Evolutionary conservation across 495 filamentous ascomycete genomes (phyloP), one percentile per base, ranked within the genome.

Genomic region (Chaetomium tenue): DNA sequence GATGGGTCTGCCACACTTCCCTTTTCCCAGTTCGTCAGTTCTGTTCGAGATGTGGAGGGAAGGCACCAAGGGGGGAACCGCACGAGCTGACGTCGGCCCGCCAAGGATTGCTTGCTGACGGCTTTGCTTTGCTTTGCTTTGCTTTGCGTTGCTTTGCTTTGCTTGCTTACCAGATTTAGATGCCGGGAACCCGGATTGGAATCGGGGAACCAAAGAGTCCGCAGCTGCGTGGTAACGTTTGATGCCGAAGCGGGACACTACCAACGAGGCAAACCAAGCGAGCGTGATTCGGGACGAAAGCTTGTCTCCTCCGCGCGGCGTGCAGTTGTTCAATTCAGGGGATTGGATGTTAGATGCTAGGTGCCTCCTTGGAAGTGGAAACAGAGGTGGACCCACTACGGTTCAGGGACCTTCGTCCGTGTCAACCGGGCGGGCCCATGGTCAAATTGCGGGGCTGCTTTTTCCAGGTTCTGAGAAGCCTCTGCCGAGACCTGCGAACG

Each of bases 71-170:
- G 50, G 26, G 55, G 13, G 51, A 25, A 18, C 13, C 40, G 42
- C 9, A 39, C 56, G 64, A 28, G 58, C 68, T 70, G 67, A 64
- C 60, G 64, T 64, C 64, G 64, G 37, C 52, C 39, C 53, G 67
- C 67, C 60, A 64, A 64, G 61, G 25, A 44, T 8, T 30, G 20
- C 15, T 8, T 30, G 20, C 15, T 59, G 23, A 5, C 47, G 40
- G 0, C 18, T 5, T 18, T 44, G 13, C 28, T 30, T 30, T 30
- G 28, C 28, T 30, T 30, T 3, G 28, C n/a, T n/a, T n/a, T n/a
- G n/a, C n/a, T n/a, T n/a, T n/a, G n/a, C n/a, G 28, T 30, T 30
- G 28, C 28, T 30, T 30, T 30, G 28, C 28, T 30, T 15, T 12
- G 6, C 42, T 15, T 12, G 6, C 42, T 6, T 58, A 3, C 42